Percentiles rank a stretch among this genome's conserved stretches.
These are phyloP conservation scores for Salicornia ramosissima DNA, from an alignment of 148 eudicot species.

Conservation along the genomic window DNA sequence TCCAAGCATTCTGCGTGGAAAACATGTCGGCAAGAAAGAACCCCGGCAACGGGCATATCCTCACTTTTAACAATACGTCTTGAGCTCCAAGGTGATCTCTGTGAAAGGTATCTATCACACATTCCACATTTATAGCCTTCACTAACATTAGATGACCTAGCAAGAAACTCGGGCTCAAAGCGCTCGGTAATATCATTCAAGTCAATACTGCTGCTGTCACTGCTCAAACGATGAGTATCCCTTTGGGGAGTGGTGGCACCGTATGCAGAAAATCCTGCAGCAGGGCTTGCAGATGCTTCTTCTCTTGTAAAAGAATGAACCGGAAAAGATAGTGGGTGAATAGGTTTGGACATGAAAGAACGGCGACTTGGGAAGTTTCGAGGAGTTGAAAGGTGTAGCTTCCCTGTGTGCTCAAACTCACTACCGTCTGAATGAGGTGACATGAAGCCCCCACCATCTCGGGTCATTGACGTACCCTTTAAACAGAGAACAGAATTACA, in stretches of 20 bases:
- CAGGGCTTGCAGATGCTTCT: conserved; percentile 33
- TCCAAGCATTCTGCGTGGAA: conserved; percentile 97
- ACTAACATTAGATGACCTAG: conserved; percentile 30
- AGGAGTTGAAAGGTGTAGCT: conserved; percentile 48
- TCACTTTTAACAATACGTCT: conserved; percentile 72
- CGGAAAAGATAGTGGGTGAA: conserved; percentile 75
- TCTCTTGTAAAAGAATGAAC: conserved; percentile 40
- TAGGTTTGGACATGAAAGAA: conserved; percentile 83
- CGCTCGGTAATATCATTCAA: conserved; percentile 50
- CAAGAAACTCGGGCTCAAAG: conserved; percentile 39
- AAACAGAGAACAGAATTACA: conserved; percentile 12
- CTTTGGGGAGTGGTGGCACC: conserved; percentile 41
- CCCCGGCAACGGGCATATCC: conserved; percentile 85
- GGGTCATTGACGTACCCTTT: conserved; percentile 59
- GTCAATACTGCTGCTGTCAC: conserved; percentile 64
- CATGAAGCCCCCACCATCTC: conserved; percentile 54
- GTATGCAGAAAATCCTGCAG: conserved; percentile 27
- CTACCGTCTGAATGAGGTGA: conserved; percentile 85
- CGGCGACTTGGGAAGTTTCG: conserved; percentile 65
- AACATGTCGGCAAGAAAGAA: conserved; percentile 78
- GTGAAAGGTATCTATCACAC: conserved; percentile 85
- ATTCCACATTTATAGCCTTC: conserved; percentile 52
- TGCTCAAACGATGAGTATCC: conserved; percentile 51
- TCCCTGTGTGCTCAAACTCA: conserved; percentile 57
- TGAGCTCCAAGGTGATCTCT: conserved; percentile 92